A percentile compares a stretch with the other conserved stretches of the same genome.
phyloP scores from a whole-genome alignment of 2,329 filamentous ascomycete genomes.

The Sclerotinia subarctica region DNA sequence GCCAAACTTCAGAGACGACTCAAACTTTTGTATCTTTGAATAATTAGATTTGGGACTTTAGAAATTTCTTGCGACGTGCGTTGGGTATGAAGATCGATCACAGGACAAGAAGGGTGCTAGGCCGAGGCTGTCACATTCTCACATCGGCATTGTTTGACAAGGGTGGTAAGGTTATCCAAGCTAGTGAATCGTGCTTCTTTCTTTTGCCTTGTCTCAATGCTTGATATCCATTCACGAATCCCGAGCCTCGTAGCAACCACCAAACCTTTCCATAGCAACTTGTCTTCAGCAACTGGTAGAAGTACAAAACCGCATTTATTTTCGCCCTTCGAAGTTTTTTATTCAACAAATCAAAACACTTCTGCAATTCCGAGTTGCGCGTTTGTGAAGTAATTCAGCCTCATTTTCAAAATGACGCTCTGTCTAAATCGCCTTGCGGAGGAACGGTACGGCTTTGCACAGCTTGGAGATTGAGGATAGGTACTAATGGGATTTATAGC shows the following conservation, averaged over 20 bases:
- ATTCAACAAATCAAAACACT: not conserved
- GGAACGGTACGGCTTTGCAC: conserved; percentile 47
- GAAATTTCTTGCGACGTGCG: not conserved
- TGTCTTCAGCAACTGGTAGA: not conserved
- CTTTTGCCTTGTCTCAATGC: conserved; percentile 15
- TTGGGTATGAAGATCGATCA: not conserved
- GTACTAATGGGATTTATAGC: conserved; percentile 12
- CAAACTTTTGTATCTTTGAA: not conserved
- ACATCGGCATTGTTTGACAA: conserved; percentile 10
- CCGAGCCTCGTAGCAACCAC: conserved; percentile 17
- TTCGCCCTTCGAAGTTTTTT: not conserved
- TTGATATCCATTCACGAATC: conserved; percentile 12
- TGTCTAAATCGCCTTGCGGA: conserved; percentile 85
- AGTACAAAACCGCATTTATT: not conserved
- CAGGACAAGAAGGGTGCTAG: not conserved
- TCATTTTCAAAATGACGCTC: conserved; percentile 64
- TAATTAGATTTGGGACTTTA: not conserved
- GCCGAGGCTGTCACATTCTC: conserved; percentile 18
- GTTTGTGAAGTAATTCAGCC: conserved; percentile 7
- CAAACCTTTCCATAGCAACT: conserved; percentile 14
- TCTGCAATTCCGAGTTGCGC: not conserved
- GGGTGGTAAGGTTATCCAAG: not conserved
- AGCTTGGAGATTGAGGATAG: not conserved
- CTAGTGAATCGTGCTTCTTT: conserved; percentile 15
- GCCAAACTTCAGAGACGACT: not conserved